Percentiles rank a stretch among this genome's conserved stretches.
Evolutionary conservation across 1,284 basidiomycete genomes (phyloP).

Genomic region (Rhodotorula sp.): DNA sequence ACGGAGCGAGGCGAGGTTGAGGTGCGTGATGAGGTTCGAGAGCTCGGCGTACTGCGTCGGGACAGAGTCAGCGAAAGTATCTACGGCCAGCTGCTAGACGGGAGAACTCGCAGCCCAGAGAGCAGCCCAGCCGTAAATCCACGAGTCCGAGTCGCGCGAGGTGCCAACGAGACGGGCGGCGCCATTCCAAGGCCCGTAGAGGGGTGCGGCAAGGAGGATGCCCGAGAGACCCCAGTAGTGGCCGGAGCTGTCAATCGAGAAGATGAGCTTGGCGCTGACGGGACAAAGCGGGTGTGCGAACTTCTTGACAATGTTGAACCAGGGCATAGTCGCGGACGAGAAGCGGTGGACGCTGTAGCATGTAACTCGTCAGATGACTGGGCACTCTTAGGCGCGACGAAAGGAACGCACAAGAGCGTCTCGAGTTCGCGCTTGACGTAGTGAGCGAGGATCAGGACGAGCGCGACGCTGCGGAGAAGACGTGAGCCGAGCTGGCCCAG

Average conservation of each 20-base stretch:
- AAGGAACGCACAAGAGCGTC: slow-evolving; percentile 73
- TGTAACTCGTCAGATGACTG: neutral
- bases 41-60: slow-evolving; percentile 73
- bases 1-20: slow-evolving; percentile 78
- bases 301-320: slow-evolving; percentile 87
- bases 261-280: neutral
- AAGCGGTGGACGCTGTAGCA: slow-evolving; percentile 74
- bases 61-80: neutral
- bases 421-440: slow-evolving; percentile 92
- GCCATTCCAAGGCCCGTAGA: slow-evolving; percentile 69
- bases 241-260: slow-evolving; percentile 61
- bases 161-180: slow-evolving; percentile 68
- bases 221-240: slow-evolving; percentile 87
- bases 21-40: slow-evolving; percentile 81
- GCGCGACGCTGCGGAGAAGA: slow-evolving; percentile 56
- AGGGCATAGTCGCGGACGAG: slow-evolving; percentile 91
- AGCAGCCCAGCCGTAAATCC: slow-evolving; percentile 65
- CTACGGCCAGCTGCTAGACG: neutral
- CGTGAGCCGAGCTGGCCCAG: neutral
- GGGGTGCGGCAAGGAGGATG: slow-evolving; percentile 69
- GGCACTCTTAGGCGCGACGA: neutral
- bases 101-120: slow-evolving; percentile 72
- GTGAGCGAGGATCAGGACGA: slow-evolving; percentile 76
- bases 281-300: slow-evolving; percentile 50
- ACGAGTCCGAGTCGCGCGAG: slow-evolving; percentile 61